phyloP scores from a whole-genome alignment of 2,329 filamentous ascomycete species.

The Penicillium digitatum region DNA sequence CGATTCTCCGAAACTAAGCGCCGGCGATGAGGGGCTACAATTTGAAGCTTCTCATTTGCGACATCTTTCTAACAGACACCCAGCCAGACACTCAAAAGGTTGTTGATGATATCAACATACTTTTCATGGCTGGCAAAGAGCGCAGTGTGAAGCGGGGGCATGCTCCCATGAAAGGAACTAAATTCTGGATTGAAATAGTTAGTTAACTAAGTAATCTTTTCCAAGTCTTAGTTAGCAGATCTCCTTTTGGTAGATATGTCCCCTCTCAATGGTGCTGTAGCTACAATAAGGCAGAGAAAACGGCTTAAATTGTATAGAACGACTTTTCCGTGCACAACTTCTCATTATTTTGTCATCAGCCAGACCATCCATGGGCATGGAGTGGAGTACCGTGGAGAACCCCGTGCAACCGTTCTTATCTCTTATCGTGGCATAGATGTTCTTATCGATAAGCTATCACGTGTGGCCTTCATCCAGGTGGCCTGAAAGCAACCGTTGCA shows the following conservation, averaged over 20 bases:
- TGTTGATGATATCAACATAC: neutral
- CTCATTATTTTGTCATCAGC: neutral
- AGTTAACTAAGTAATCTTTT: neutral
- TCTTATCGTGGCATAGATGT: neutral
- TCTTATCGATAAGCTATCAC: conserved; percentile 16
- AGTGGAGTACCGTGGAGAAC: too few species aligned
- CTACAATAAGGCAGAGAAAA: too few species aligned
- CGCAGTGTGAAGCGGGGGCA: neutral
- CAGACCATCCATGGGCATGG: too few species aligned
- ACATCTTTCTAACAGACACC: neutral
- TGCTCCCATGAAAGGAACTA: neutral
- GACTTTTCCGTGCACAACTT: neutral
- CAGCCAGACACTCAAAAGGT: neutral
- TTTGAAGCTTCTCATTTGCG: neutral
- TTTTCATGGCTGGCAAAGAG: neutral
- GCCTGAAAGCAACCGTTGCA: conserved; percentile 20
- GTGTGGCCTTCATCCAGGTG: conserved; percentile 19
- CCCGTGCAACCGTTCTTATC: neutral
- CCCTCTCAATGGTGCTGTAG: neutral
- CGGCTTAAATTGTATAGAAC: too few species aligned
- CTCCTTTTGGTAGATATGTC: neutral
- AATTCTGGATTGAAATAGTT: neutral
- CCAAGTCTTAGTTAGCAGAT: too few species aligned
- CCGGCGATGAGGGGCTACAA: neutral
- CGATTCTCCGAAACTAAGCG: neutral